phyloP scores from a whole-genome alignment of 352 stramenopile genomes.

The Globisporangium middletonii region DNA sequence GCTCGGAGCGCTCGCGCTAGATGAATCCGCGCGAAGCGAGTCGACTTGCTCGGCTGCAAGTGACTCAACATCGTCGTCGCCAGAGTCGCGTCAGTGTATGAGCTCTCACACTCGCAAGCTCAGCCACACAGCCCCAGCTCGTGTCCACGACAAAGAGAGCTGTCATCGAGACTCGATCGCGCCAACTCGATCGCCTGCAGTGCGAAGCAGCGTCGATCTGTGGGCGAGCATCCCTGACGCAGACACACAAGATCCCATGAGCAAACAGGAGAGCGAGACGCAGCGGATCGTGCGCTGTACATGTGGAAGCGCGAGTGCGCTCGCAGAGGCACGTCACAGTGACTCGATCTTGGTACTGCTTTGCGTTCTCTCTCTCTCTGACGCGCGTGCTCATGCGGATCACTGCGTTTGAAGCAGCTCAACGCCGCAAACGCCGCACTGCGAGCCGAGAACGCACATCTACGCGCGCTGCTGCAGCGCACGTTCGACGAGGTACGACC shows the following conservation, averaged over 20 bases:
- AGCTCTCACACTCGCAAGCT: background rate
- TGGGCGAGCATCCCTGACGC: too few species aligned
- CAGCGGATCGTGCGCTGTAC: too few species aligned
- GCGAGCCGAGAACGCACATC: constrained; percentile 25
- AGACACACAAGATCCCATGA: too few species aligned
- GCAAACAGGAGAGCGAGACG: too few species aligned
- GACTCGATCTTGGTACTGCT: too few species aligned
- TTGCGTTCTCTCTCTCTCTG: background rate
- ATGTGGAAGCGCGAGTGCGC: too few species aligned
- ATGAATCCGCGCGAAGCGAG: background rate
- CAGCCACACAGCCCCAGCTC: too few species aligned
- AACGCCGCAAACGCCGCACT: constrained; percentile 19
- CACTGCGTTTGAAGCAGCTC: constrained; percentile 10
- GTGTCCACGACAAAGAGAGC: too few species aligned
- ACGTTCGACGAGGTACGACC: constrained; percentile 22
- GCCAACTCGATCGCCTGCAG: too few species aligned
- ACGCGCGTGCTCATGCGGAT: constrained; percentile 2
- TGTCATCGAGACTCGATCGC: background rate
- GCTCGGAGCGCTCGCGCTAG: background rate
- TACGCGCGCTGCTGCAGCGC: constrained; percentile 26
- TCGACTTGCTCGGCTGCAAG: background rate
- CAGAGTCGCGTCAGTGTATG: background rate
- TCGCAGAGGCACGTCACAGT: too few species aligned
- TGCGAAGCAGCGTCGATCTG: too few species aligned
- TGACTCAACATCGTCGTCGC: background rate